Conservation (phyloP, 192 early-diverging fungal species). For the Mortierella claussenii region DNA sequence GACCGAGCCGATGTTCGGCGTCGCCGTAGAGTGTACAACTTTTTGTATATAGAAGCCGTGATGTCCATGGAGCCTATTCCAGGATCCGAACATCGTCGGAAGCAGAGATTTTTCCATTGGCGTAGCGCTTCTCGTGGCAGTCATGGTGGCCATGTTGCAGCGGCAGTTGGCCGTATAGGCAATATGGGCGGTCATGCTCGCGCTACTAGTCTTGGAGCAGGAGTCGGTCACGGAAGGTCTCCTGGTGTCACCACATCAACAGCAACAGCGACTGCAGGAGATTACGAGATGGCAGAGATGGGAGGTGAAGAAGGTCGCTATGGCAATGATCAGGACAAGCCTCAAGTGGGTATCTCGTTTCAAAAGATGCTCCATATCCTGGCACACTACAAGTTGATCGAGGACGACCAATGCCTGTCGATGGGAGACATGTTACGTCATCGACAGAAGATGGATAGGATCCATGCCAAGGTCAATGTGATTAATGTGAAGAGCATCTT, state of each 20-base stretch:
- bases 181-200: no score
- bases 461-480: conserved; percentile 42
- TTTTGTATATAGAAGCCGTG: conserved; percentile 52
- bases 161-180: no score
- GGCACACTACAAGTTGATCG: conserved; percentile 65
- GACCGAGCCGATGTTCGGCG: conserved; percentile 31
- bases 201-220: background rate
- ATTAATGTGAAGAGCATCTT: conserved; percentile 26
- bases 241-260: background rate
- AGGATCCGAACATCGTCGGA: conserved; percentile 12
- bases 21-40: conserved; percentile 55
- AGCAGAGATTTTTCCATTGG: conserved; percentile 24
- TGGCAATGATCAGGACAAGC: conserved; percentile 13
- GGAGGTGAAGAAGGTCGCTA: background rate
- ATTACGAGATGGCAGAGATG: conserved; percentile 41
- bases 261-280: background rate
- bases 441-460: conserved; percentile 50
- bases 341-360: conserved; percentile 53
- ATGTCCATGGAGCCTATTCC: conserved; percentile 53
- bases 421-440: conserved; percentile 46
- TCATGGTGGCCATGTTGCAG: no score
- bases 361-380: conserved; percentile 66
- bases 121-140: no score
- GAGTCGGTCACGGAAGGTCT: background rate
- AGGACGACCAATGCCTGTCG: conserved; percentile 63